These are phyloP conservation scores for Gnaphalium uliginosum DNA, from an alignment of 129 eudicot genomes.

Conservation along the genomic window DNA sequence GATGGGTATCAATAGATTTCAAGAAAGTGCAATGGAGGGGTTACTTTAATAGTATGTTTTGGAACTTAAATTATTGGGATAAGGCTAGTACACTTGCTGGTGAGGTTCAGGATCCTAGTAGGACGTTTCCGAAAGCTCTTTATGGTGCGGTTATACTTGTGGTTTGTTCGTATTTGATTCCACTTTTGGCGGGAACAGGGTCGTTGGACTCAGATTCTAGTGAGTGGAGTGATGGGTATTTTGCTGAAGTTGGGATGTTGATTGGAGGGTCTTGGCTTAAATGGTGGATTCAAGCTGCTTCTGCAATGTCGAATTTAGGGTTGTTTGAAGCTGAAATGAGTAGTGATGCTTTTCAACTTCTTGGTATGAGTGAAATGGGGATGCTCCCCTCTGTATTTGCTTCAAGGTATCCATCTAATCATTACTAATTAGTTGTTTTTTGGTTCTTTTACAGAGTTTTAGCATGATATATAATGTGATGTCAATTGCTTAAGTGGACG, in stretches of 20 bases:
- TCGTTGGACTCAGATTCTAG: slow-evolving; percentile 55
- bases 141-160: slow-evolving; percentile 74
- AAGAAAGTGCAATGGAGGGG: slow-evolving; percentile 81
- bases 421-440: not conserved
- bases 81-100: slow-evolving; percentile 90
- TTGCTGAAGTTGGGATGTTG: slow-evolving; percentile 87
- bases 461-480: not conserved
- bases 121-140: slow-evolving; percentile 79
- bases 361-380: slow-evolving; percentile 94
- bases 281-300: slow-evolving; percentile 96
- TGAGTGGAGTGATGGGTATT: slow-evolving; percentile 84
- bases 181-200: slow-evolving; percentile 85
- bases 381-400: slow-evolving; percentile 83
- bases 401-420: slow-evolving; percentile 24
- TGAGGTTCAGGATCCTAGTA: slow-evolving; percentile 72
- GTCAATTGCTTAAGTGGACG: not conserved
- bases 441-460: not conserved
- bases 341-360: slow-evolving; percentile 64
- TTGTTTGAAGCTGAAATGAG: slow-evolving; percentile 97
- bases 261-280: slow-evolving; percentile 95
- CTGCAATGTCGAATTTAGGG: slow-evolving; percentile 92
- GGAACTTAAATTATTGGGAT: slow-evolving; percentile 96
- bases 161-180: slow-evolving; percentile 71
- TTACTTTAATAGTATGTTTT: slow-evolving; percentile 79
- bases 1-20: slow-evolving; percentile 62